These are phyloP conservation scores for Penicillium angulare DNA, from an alignment of 495 filamentous ascomycete species.

Conservation along the genomic window DNA sequence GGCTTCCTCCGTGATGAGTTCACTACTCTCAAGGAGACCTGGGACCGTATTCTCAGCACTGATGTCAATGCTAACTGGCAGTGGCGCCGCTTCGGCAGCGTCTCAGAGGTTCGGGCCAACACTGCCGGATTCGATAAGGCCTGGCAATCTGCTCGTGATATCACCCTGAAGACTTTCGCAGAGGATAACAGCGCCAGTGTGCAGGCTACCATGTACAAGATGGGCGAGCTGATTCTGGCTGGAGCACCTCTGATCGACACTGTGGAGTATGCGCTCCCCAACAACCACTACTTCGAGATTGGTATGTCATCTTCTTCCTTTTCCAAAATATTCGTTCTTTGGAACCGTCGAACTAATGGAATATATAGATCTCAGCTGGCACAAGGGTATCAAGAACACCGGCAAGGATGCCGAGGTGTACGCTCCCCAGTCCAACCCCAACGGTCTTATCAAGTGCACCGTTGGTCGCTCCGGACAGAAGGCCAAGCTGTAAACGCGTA, in stretches of 20 bases:
- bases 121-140: conserved; percentile 71
- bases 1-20: conserved; percentile 90
- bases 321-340: not conserved
- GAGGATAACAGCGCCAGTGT: conserved; percentile 87
- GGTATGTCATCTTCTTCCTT: conserved; percentile 48
- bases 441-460: conserved; percentile 94
- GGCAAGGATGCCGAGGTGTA: conserved; percentile 96
- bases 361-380: conserved; percentile 81
- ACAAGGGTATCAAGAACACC: conserved; percentile 95
- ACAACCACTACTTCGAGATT: conserved; percentile 99
- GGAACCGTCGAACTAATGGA: conserved; percentile 13
- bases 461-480: conserved; percentile 61
- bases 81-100: conserved; percentile 67
- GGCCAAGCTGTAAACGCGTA: conserved; percentile 37
- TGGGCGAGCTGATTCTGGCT: conserved; percentile 84
- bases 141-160: conserved; percentile 70
- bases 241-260: conserved; percentile 66
- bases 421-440: conserved; percentile 87
- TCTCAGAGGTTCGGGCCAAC: conserved; percentile 66
- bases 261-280: conserved; percentile 83
- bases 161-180: conserved; percentile 92
- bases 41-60: conserved; percentile 92
- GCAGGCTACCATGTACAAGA: conserved; percentile 98
- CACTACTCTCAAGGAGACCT: conserved; percentile 85
- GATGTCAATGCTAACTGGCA: conserved; percentile 83